Evolutionary conservation across 768 basidiomycete genomes (phyloP).

Genomic region (Pleurotus tuber-regium): DNA sequence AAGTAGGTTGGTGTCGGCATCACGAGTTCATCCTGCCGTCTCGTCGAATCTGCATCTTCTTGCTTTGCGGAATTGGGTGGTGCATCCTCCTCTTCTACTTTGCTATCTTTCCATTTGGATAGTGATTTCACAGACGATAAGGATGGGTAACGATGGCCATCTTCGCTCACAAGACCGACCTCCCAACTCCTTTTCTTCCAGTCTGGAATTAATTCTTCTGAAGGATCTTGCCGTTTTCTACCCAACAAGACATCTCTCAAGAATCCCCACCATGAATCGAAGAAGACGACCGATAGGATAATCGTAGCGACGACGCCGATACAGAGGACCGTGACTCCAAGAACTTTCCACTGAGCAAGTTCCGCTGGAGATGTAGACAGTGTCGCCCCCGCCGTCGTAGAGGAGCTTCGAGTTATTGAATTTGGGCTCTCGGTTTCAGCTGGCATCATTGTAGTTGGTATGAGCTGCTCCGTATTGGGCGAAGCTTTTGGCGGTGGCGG

Average conservation of each 20-base stretch:
- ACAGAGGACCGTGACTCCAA: slow-evolving; percentile 66
- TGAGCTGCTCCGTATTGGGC: slow-evolving; percentile 5
- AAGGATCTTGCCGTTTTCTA: slow-evolving; percentile 24
- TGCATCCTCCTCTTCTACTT: not conserved
- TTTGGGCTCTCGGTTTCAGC: not conserved
- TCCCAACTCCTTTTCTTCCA: slow-evolving; percentile 64
- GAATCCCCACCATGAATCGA: slow-evolving; percentile 70
- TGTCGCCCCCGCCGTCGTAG: not conserved
- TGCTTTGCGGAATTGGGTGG: slow-evolving; percentile 16
- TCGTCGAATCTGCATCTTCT: slow-evolving; percentile 8
- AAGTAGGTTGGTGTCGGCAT: slow-evolving; percentile 22
- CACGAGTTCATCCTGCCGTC: not conserved
- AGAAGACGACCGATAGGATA: slow-evolving; percentile 61
- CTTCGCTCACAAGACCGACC: slow-evolving; percentile 43
- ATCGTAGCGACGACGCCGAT: slow-evolving; percentile 55
- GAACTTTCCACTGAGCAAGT: slow-evolving; percentile 62
- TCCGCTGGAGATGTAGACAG: slow-evolving; percentile 36
- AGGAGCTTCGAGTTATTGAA: not conserved
- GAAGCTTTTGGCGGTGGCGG: not conserved
- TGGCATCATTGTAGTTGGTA: not conserved
- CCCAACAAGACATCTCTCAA: slow-evolving; percentile 48
- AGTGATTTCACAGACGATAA: slow-evolving; percentile 37
- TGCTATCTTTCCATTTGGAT: slow-evolving; percentile 22
- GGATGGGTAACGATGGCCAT: slow-evolving; percentile 47
- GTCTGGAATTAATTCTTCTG: slow-evolving; percentile 63